Conservation (phyloP, 2,329 filamentous ascomycete species). For the Colletotrichum sp. region DNA sequence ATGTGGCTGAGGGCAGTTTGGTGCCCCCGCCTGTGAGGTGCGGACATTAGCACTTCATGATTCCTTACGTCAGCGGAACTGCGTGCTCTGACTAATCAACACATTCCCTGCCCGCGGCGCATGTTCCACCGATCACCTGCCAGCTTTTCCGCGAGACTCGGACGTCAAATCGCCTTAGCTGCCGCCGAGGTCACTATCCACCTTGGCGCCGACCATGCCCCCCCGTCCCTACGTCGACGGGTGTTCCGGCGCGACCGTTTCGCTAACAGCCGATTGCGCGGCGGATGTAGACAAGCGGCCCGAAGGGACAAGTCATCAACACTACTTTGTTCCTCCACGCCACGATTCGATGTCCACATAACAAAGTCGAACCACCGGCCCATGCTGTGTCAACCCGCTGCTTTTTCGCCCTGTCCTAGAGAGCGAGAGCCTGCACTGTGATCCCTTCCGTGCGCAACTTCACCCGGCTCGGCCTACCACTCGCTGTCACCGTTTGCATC, state of each 20-base stretch:
- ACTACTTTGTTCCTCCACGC: background rate
- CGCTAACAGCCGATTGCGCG: background rate
- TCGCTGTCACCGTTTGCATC: background rate
- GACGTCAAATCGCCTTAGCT: background rate
- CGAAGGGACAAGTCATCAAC: background rate
- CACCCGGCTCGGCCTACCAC: background rate
- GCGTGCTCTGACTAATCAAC: no score
- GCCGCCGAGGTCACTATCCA: background rate
- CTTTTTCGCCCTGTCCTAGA: background rate
- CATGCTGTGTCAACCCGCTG: background rate
- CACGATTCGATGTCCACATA: background rate
- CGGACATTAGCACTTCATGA: no score
- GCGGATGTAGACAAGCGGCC: background rate
- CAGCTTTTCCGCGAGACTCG: background rate
- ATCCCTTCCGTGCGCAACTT: background rate
- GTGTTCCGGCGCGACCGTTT: background rate
- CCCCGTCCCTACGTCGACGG: background rate
- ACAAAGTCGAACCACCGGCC: background rate
- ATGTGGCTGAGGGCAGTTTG: no score
- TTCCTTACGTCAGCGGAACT: no score
- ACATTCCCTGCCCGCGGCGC: no score
- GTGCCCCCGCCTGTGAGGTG: no score
- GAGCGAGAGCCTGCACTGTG: background rate
- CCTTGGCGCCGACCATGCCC: background rate
- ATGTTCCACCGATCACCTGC: background rate